Percentiles rank a stretch among this genome's conserved stretches.
Conservation (phyloP, 352 stramenopile genomes). For the Blastocystis sp. region DNA sequence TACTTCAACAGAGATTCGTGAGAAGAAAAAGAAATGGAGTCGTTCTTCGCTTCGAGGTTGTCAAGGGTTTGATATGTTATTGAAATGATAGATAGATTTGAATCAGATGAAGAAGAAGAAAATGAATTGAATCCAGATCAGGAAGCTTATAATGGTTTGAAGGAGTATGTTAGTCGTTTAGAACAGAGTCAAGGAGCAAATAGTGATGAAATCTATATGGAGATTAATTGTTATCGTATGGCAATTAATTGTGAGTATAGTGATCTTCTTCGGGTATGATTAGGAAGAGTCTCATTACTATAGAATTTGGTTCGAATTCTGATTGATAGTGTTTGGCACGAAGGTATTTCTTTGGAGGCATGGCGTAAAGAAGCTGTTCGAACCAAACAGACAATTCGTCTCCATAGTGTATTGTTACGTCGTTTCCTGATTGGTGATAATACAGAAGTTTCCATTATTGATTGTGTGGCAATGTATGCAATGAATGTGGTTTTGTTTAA, state of each 20-base stretch:
- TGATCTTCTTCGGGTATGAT: slow-evolving; percentile 20
- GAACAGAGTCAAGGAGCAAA: background rate
- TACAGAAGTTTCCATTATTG: slow-evolving; percentile 1
- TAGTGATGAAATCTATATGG: background rate
- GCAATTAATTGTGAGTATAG: slow-evolving; percentile 25
- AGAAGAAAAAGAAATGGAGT: background rate
- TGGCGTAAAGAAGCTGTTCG: background rate
- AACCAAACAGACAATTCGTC: background rate
- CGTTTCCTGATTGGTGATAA: slow-evolving; percentile 15
- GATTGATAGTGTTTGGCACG: background rate
- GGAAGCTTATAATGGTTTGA: background rate
- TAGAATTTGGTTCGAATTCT: slow-evolving; percentile 24
- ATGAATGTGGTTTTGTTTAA: background rate
- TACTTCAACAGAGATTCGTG: background rate
- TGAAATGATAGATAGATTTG: background rate
- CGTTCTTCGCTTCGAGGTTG: background rate
- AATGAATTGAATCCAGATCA: background rate
- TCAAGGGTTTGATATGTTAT: background rate
- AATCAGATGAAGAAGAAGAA: slow-evolving; percentile 45
- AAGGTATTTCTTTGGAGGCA: background rate
- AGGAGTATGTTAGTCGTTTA: slow-evolving; percentile 3
- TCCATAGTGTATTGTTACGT: background rate
- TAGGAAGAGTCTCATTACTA: background rate
- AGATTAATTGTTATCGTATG: slow-evolving; percentile 59
- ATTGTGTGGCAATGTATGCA: slow-evolving; percentile 13